phyloP scores from a whole-genome alignment of 2,329 filamentous ascomycete genomes.

The Aspergillus fijiensis region DNA sequence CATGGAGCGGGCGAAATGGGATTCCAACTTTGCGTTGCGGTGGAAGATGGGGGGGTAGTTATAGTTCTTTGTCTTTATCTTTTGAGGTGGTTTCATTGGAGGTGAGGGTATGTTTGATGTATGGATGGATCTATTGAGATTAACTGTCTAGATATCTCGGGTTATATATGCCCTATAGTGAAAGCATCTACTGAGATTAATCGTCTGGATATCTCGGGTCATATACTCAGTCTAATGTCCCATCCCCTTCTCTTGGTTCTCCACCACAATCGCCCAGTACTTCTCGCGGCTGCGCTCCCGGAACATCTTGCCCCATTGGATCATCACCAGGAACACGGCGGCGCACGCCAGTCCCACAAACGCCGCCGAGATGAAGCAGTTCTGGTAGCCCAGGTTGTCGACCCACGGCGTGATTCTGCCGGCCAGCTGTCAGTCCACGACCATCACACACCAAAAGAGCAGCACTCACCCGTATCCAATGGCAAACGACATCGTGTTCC shows the following conservation, averaged over 20 bases:
- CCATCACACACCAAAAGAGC: background rate
- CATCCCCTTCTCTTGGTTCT: constrained; percentile 37
- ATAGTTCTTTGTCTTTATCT: background rate
- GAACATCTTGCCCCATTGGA: constrained; percentile 40
- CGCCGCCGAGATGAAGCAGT: constrained; percentile 46
- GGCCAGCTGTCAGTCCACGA: background rate
- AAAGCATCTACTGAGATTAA: too few species aligned
- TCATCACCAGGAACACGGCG: constrained; percentile 42
- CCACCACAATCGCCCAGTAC: constrained; percentile 39
- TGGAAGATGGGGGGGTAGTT: constrained; percentile 17
- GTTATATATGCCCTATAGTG: too few species aligned
- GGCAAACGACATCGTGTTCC: constrained; percentile 51
- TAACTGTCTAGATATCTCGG: too few species aligned
- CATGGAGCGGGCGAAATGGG: constrained; percentile 27
- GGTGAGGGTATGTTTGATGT: background rate
- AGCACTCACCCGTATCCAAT: constrained; percentile 43
- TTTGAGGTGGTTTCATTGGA: background rate
- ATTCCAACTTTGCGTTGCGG: constrained; percentile 17
- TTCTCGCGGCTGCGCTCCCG: constrained; percentile 34
- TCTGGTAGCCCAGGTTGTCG: constrained; percentile 44
- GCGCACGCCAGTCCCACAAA: constrained; percentile 40
- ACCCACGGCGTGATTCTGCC: constrained; percentile 50
- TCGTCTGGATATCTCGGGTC: too few species aligned
- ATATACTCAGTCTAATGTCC: background rate
- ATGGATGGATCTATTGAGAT: too few species aligned